phyloP scores from a whole-genome alignment of 2,329 filamentous ascomycete species.

The Gyromitra esculenta region DNA sequence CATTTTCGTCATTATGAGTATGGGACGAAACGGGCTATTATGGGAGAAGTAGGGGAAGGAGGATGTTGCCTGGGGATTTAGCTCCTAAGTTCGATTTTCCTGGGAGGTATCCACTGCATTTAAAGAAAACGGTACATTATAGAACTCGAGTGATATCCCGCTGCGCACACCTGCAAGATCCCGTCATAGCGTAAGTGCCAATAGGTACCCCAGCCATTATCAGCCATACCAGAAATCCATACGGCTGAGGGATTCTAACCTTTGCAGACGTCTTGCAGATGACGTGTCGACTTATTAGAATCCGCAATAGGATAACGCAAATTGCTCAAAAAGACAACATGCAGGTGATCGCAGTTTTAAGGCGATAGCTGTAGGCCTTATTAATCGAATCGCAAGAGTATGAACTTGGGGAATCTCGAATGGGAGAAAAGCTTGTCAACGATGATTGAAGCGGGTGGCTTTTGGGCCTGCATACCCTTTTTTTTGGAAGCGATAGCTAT shows the following conservation, averaged over 20 bases:
- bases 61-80: background rate
- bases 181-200: background rate
- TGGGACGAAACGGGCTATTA: background rate
- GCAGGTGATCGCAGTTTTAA: slow-evolving; percentile 11
- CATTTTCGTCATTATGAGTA: slow-evolving; percentile 11
- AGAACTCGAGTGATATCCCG: background rate
- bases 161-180: background rate
- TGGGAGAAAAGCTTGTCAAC: background rate
- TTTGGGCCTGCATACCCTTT: background rate
- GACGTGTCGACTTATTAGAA: background rate
- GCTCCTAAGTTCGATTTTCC: background rate
- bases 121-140: slow-evolving; percentile 34
- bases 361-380: background rate
- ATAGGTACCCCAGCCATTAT: background rate
- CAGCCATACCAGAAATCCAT: background rate
- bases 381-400: background rate
- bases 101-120: slow-evolving; percentile 10
- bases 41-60: background rate
- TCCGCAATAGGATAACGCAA: background rate
- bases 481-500: background rate
- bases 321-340: background rate
- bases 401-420: background rate
- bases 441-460: no score
- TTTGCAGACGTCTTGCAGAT: background rate
- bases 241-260: background rate